Percentiles rank a stretch among this genome's conserved stretches.
These are phyloP conservation scores for Tribonema minus DNA, from an alignment of 108 stramenopile species.

Conservation along the genomic window DNA sequence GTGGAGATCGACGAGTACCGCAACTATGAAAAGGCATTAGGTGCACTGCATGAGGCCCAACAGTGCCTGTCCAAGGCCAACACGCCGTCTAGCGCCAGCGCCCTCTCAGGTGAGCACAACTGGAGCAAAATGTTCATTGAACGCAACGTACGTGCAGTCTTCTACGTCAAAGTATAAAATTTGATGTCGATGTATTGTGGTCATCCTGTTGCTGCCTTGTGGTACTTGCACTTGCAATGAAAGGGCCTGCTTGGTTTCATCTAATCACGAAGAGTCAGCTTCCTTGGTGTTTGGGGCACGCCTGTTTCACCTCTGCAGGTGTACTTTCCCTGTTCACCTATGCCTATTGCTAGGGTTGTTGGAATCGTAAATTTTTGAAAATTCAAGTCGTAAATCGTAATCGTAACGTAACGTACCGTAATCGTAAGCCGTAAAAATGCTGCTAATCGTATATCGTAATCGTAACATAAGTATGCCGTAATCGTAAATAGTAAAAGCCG, in stretches of 20 bases:
- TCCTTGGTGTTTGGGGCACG: too few relatives aligned
- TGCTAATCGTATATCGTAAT: too few relatives aligned
- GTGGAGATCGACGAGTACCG: slow-evolving; percentile 66
- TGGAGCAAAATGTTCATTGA: not conserved
- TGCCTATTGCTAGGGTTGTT: too few relatives aligned
- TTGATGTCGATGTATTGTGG: not conserved
- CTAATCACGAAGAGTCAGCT: too few relatives aligned
- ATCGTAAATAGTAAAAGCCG: too few relatives aligned
- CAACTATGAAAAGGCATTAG: slow-evolving; percentile 64
- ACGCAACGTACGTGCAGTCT: not conserved
- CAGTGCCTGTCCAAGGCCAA: slow-evolving; percentile 49
- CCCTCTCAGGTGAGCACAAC: not conserved
- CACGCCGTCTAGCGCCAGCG: slow-evolving; percentile 40
- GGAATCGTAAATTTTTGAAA: too few relatives aligned
- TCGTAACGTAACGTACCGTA: too few relatives aligned
- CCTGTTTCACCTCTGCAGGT: too few relatives aligned
- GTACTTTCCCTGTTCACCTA: too few relatives aligned
- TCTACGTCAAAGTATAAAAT: not conserved
- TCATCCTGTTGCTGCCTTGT: not conserved
- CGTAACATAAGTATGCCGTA: too few relatives aligned
- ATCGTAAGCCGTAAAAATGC: too few relatives aligned
- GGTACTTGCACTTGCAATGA: not conserved
- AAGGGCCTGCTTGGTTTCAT: not conserved
- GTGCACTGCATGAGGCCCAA: slow-evolving; percentile 61
- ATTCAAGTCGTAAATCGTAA: too few relatives aligned